These are phyloP conservation scores for Lentinula detonsa DNA, from an alignment of 768 basidiomycete genomes.

Conservation along the genomic window DNA sequence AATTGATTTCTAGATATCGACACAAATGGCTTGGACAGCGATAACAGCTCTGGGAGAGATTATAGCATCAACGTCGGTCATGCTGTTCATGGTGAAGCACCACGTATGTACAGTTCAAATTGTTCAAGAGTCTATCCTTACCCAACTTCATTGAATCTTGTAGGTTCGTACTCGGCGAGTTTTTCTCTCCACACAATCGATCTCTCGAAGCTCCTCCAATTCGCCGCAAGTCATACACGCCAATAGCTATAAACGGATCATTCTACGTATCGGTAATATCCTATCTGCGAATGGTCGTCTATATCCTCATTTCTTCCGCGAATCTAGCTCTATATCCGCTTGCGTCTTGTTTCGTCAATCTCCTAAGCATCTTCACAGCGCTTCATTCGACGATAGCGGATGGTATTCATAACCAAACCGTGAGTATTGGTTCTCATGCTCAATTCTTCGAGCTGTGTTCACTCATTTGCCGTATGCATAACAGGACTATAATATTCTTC, in stretches of 20 bases:
- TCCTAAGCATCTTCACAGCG: constrained; percentile 11
- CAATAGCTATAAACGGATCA: constrained; percentile 8
- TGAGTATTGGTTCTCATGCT: constrained; percentile 6
- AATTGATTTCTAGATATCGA: constrained; percentile 10
- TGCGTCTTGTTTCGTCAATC: constrained; percentile 11
- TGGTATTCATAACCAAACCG: constrained; percentile 13
- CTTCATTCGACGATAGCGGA: constrained; percentile 9
- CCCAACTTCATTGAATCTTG: not conserved
- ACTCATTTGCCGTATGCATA: not conserved
- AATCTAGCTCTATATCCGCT: constrained; percentile 11
- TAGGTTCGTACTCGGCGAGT: not conserved
- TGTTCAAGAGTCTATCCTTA: not conserved
- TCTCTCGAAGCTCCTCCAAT: not conserved
- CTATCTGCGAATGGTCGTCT: not conserved
- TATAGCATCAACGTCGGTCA: constrained; percentile 2
- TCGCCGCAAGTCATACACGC: constrained; percentile 6
- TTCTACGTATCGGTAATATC: constrained; percentile 13
- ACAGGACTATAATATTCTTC: constrained; percentile 6
- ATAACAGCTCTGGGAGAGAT: constrained; percentile 12
- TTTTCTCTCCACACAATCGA: not conserved
- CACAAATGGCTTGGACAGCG: constrained; percentile 14
- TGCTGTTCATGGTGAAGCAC: constrained; percentile 11
- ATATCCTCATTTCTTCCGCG: not conserved
- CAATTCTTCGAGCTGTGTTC: not conserved
- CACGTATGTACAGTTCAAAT: constrained; percentile 13